These are phyloP conservation scores for Gloeophyllum trabeum DNA, from an alignment of 768 basidiomycete genomes.

Conservation along the genomic window DNA sequence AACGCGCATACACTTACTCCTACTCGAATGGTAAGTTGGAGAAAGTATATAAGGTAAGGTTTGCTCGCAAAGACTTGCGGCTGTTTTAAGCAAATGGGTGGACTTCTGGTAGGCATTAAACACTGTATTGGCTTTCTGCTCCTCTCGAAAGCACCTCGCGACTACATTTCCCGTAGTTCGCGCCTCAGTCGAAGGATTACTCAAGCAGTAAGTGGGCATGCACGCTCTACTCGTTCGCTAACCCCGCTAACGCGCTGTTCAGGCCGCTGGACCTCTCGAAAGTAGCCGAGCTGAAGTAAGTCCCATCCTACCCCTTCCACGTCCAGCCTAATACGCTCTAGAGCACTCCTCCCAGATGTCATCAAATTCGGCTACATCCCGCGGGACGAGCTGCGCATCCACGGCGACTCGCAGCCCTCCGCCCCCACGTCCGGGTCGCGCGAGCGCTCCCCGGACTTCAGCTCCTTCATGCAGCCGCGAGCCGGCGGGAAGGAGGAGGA, in stretches of 20 bases:
- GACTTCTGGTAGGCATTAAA: constrained; percentile 56
- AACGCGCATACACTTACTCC: neutral
- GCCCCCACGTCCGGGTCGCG: constrained; percentile 12
- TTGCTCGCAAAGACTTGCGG: constrained; percentile 1
- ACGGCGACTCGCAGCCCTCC: constrained; percentile 21
- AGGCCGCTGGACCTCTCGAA: constrained; percentile 72
- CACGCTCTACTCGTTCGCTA: neutral
- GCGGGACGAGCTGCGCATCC: constrained; percentile 44
- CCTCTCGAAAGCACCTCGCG: constrained; percentile 69
- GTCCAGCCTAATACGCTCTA: constrained; percentile 14
- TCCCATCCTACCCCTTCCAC: neutral
- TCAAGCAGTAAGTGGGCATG: constrained; percentile 49
- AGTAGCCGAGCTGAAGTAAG: constrained; percentile 78
- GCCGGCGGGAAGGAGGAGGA: constrained; percentile 20
- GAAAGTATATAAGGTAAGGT: constrained; percentile 50
- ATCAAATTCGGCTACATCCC: constrained; percentile 79
- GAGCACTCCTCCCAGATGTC: constrained; percentile 73
- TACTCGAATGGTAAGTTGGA: neutral
- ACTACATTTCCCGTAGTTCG: constrained; percentile 69
- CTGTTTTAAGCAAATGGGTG: neutral
- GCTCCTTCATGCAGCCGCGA: constrained; percentile 4
- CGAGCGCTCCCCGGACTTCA: constrained; percentile 30
- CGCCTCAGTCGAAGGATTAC: constrained; percentile 67
- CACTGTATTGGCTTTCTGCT: constrained; percentile 81
- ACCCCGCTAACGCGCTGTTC: constrained; percentile 5